Evolutionary conservation across 2,329 filamentous ascomycete genomes (phyloP).

Genomic region (Nectriaceae sp.): DNA sequence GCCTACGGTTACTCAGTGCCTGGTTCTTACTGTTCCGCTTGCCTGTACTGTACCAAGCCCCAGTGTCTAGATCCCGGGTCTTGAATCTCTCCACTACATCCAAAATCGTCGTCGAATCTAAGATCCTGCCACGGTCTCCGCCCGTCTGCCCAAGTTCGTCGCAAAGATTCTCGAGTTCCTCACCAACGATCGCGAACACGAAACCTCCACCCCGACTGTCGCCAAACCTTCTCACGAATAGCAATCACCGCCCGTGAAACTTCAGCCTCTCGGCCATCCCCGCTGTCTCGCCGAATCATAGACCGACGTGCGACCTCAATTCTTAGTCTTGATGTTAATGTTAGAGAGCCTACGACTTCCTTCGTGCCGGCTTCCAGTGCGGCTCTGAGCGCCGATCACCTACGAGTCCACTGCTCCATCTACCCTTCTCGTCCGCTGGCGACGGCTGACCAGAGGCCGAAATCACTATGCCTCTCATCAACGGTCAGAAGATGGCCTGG

Average conservation of each 20-base stretch:
- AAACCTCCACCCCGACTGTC: no score
- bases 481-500: constrained; percentile 75
- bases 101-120: no score
- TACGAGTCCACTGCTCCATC: neutral
- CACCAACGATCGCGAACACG: no score
- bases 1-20: no score
- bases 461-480: constrained; percentile 64
- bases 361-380: constrained; percentile 18
- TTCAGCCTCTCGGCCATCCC: neutral
- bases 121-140: no score
- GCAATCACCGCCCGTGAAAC: constrained; percentile 7
- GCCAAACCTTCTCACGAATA: no score
- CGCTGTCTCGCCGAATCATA: neutral
- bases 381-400: constrained; percentile 7
- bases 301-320: neutral
- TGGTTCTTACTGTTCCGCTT: no score
- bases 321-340: constrained; percentile 19
- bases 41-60: no score
- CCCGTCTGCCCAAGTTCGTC: no score
- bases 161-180: no score
- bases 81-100: no score
- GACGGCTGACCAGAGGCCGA: constrained; percentile 1
- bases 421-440: constrained; percentile 11
- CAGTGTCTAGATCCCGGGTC: no score
- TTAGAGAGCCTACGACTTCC: constrained; percentile 5